These are phyloP conservation scores for Picea abies DNA, from an alignment of 83 land plant genomes.

Conservation along the genomic window DNA sequence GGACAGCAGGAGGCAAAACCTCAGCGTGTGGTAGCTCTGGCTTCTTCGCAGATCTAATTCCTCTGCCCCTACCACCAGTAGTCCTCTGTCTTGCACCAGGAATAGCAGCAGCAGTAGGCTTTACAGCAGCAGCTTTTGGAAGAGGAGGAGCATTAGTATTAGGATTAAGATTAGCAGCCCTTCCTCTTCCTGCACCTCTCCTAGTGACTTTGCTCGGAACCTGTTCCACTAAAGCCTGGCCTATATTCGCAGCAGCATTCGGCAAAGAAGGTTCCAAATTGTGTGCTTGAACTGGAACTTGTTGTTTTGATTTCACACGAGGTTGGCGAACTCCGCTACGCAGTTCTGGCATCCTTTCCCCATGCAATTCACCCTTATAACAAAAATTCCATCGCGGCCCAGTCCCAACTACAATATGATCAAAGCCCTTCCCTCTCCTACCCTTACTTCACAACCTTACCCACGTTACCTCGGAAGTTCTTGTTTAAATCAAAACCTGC, in stretches of 20 bases:
- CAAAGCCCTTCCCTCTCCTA: slow-evolving; percentile 3
- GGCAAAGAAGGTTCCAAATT: slow-evolving; percentile 3
- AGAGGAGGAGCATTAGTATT: slow-evolving; percentile 23
- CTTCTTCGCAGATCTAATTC: slow-evolving; percentile 27
- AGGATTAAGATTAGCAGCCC: slow-evolving; percentile 15
- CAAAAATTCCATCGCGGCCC: slow-evolving; percentile 4
- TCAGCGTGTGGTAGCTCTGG: slow-evolving; percentile 32
- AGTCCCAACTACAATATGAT: slow-evolving; percentile 16
- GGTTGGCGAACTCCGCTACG: slow-evolving; percentile 57
- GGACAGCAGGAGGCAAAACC: slow-evolving; percentile 13
- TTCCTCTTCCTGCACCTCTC: slow-evolving; percentile 39
- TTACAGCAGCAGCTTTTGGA: slow-evolving; percentile 23
- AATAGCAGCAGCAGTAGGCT: slow-evolving; percentile 23
- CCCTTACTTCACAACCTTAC: background rate
- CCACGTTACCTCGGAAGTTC: background rate
- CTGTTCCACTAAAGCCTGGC: slow-evolving; percentile 14
- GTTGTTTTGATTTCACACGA: slow-evolving; percentile 28
- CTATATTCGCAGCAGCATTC: slow-evolving; percentile 20
- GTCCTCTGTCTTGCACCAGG: slow-evolving; percentile 31
- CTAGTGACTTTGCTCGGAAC: slow-evolving; percentile 25
- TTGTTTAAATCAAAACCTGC: background rate
- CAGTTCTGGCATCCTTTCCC: slow-evolving; percentile 64
- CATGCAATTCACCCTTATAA: slow-evolving; percentile 42
- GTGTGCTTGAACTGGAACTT: slow-evolving; percentile 18
- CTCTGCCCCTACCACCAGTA: slow-evolving; percentile 31